Evolutionary conservation across 768 basidiomycete genomes (phyloP).

Genomic region (Pulveroboletus frians): DNA sequence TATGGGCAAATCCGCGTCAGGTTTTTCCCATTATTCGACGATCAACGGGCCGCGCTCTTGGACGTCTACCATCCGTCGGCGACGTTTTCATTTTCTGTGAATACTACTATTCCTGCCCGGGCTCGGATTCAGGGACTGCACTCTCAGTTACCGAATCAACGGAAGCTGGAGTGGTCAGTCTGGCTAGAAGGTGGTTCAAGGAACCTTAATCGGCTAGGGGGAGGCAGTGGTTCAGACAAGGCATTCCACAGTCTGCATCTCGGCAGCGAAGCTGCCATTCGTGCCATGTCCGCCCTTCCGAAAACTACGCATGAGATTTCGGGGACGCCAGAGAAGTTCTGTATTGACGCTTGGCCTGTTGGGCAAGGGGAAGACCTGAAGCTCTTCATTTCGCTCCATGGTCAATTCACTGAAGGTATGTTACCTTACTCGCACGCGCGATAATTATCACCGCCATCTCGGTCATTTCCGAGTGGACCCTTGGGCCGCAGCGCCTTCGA

Average conservation of each 20-base stretch:
- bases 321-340: constrained; percentile 76
- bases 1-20: constrained; percentile 35
- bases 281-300: constrained; percentile 61
- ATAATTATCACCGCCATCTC: constrained; percentile 7
- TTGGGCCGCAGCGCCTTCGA: constrained; percentile 1
- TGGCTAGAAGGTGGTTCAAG: constrained; percentile 69
- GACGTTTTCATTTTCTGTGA: constrained; percentile 88
- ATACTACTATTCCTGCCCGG: constrained; percentile 75
- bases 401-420: constrained; percentile 87
- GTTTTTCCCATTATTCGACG: constrained; percentile 83
- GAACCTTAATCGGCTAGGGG: constrained; percentile 67
- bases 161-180: constrained; percentile 69
- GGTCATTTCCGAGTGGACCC: constrained; percentile 10
- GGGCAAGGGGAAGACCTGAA: constrained; percentile 51
- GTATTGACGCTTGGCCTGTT: constrained; percentile 81
- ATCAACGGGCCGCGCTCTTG: constrained; percentile 57
- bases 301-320: constrained; percentile 77
- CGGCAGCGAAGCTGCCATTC: constrained; percentile 59
- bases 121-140: constrained; percentile 71
- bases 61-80: constrained; percentile 78
- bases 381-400: constrained; percentile 74
- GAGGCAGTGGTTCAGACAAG: constrained; percentile 55
- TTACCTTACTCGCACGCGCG: constrained; percentile 13
- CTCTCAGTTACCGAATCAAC: constrained; percentile 71
- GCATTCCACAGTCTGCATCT: constrained; percentile 64